Conservation (phyloP, 2,329 filamentous ascomycete species). For the Epichloe sibirici region DNA sequence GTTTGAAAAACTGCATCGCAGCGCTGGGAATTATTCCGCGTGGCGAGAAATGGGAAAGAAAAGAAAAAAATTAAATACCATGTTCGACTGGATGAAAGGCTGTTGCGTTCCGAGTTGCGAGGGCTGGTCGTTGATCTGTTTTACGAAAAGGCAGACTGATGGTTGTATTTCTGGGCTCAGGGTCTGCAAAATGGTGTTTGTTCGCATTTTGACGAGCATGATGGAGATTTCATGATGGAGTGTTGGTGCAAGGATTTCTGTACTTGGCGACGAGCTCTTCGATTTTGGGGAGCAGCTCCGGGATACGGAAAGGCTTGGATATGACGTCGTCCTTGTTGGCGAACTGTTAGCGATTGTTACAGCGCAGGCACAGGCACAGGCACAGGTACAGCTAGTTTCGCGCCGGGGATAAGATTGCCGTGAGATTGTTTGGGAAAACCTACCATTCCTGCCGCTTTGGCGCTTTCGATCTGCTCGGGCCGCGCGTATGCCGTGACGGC, state of each 20-base stretch:
- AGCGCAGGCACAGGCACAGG: too few relatives aligned
- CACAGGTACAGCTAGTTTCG: too few relatives aligned
- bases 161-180: background rate
- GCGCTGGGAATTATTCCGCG: too few relatives aligned
- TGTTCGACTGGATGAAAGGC: background rate
- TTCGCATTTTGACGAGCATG: background rate
- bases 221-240: slow-evolving; percentile 1
- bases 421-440: slow-evolving; percentile 17
- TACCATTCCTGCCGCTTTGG: slow-evolving; percentile 62
- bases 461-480: slow-evolving; percentile 59
- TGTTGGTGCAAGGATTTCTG: slow-evolving; percentile 18
- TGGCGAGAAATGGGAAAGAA: too few relatives aligned
- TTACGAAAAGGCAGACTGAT: background rate
- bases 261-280: slow-evolving; percentile 39
- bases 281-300: slow-evolving; percentile 57
- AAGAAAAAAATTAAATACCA: too few relatives aligned
- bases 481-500: slow-evolving; percentile 76
- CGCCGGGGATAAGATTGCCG: background rate
- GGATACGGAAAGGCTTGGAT: slow-evolving; percentile 67
- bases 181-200: too few relatives aligned
- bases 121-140: background rate
- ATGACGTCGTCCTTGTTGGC: slow-evolving; percentile 54
- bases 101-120: too few relatives aligned
- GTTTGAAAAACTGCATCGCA: too few relatives aligned
- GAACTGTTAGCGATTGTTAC: background rate